Evolutionary conservation across 2,329 filamentous ascomycete genomes (phyloP).

Genomic region (Verticillium albo-atrum): DNA sequence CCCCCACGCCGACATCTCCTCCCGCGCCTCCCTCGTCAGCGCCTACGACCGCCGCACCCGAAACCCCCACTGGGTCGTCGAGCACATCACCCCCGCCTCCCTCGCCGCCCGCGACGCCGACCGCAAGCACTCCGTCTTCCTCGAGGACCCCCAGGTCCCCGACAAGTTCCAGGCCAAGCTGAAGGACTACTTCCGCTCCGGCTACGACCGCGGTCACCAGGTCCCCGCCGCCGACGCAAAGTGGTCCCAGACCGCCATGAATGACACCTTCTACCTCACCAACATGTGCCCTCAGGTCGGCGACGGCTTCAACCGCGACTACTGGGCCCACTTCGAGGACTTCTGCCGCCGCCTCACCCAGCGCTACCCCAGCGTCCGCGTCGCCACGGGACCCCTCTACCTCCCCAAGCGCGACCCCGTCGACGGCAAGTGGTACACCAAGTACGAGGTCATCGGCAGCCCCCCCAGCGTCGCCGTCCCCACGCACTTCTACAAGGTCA

Average conservation of each 20-base stretch:
- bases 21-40: conserved; percentile 72
- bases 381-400: conserved; percentile 92
- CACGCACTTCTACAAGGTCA: conserved; percentile 99
- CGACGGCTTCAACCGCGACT: conserved; percentile 97
- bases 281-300: conserved; percentile 99
- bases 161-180: conserved; percentile 84
- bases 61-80: conserved; percentile 92
- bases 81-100: conserved; percentile 92
- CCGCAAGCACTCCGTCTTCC: conserved; percentile 76
- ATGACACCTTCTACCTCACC: conserved; percentile 85
- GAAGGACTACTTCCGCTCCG: conserved; percentile 90
- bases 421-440: conserved; percentile 93
- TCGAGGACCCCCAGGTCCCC: conserved; percentile 77
- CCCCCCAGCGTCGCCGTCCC: conserved; percentile 94
- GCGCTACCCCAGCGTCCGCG: conserved; percentile 79
- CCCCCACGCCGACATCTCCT: conserved; percentile 77
- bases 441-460: conserved; percentile 91
- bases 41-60: conserved; percentile 85
- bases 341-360: conserved; percentile 83
- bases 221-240: conserved; percentile 94
- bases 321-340: conserved; percentile 98
- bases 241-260: conserved; percentile 92
- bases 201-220: conserved; percentile 95
- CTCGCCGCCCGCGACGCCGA: conserved; percentile 72
- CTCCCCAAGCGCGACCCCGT: conserved; percentile 74